A percentile compares a stretch with the other conserved stretches of the same genome.
phyloP scores from a whole-genome alignment of 805 yeast species.

The Maudiozyma saulgeensis region DNA sequence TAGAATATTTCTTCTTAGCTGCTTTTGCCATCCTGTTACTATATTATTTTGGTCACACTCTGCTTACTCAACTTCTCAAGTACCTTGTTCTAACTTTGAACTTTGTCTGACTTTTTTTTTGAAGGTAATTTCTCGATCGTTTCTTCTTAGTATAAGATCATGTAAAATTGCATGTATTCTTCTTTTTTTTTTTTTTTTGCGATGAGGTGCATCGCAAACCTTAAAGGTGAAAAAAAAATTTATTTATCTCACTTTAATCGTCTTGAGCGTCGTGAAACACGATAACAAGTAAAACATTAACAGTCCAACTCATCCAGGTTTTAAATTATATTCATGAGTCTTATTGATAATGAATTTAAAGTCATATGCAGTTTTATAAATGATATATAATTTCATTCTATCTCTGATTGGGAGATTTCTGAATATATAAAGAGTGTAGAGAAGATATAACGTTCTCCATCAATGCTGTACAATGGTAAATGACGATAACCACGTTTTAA shows the following conservation, averaged over 20 bases:
- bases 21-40: conserved; percentile 46
- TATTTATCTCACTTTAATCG: neutral
- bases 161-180: neutral
- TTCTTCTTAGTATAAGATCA: no score
- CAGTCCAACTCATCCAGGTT: no score
- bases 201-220: conserved; percentile 1
- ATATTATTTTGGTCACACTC: neutral
- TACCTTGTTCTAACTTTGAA: neutral
- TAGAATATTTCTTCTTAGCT: conserved; percentile 50
- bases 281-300: no score
- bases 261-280: neutral
- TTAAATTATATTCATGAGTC: neutral
- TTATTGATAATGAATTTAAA: neutral
- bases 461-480: conserved; percentile 60
- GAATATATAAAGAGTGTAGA: conserved; percentile 43
- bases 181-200: neutral
- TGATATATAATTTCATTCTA: neutral
- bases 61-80: neutral
- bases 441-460: conserved; percentile 70
- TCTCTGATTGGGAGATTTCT: neutral
- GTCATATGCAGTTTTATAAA: neutral
- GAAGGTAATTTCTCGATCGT: no score
- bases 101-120: no score
- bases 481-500: conserved; percentile 76
- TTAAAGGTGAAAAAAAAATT: neutral